A percentile compares a stretch with the other conserved stretches of the same genome.
phyloP scores from a whole-genome alignment of 129 eudicot genomes.

The Lonicera japonica region DNA sequence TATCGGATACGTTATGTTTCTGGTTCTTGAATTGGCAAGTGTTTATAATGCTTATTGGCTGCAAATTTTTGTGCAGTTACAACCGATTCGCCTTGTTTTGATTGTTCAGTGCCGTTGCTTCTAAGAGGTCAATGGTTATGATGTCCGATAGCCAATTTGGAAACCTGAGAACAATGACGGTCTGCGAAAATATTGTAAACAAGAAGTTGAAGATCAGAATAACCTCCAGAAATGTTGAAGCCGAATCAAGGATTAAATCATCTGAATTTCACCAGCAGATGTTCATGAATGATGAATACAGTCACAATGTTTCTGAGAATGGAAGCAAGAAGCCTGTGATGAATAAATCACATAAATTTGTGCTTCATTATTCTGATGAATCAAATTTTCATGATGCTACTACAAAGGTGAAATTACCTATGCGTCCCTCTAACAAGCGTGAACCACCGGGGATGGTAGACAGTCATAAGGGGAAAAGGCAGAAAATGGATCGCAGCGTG shows the following conservation, averaged over 20 bases:
- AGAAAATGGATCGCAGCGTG: slow-evolving; percentile 43
- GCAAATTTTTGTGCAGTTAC: slow-evolving; percentile 2
- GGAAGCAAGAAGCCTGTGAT: slow-evolving; percentile 7
- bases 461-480: slow-evolving; percentile 34
- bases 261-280: slow-evolving; percentile 4
- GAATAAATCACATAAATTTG: not conserved
- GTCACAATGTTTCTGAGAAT: not conserved
- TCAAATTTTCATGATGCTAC: not conserved
- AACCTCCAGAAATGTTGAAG: slow-evolving; percentile 9
- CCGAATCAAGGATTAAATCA: slow-evolving; percentile 3
- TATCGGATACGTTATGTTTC: too few relatives aligned
- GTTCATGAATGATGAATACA: slow-evolving; percentile 6
- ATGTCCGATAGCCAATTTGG: slow-evolving; percentile 7
- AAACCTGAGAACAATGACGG: slow-evolving; percentile 16
- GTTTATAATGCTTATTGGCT: too few relatives aligned
- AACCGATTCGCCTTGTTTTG: not conserved
- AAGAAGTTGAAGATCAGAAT: slow-evolving; percentile 33
- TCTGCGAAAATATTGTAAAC: not conserved
- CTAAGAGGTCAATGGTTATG: too few relatives aligned
- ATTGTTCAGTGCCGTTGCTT: not conserved
- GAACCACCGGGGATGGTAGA: slow-evolving; percentile 26
- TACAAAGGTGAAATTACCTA: slow-evolving; percentile 23
- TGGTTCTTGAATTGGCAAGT: too few relatives aligned
- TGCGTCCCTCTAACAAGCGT: slow-evolving; percentile 40
- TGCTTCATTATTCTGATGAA: not conserved